Evolutionary conservation across 495 filamentous ascomycete genomes (phyloP).

Genomic region (Penicillium alfredii): DNA sequence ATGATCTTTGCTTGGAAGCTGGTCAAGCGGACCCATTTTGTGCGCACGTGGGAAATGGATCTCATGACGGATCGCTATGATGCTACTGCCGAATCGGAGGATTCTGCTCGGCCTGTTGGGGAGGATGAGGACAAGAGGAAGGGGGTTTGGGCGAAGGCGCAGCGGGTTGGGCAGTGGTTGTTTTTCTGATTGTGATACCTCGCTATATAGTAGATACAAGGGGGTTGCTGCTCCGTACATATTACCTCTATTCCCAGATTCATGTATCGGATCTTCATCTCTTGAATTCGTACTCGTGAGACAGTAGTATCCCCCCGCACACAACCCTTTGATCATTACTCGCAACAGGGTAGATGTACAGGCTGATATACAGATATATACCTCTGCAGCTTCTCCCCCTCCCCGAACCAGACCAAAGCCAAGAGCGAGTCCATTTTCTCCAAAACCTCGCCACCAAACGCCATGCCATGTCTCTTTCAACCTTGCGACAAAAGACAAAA

Average conservation of each 20-base stretch:
- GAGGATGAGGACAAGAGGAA: conserved; percentile 7
- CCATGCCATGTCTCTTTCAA: conserved; percentile 21
- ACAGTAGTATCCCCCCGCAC: no score
- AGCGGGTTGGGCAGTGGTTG: conserved; percentile 31
- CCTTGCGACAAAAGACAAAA: no score
- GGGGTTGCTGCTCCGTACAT: no score
- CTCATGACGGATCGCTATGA: conserved; percentile 49
- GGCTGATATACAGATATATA: background rate
- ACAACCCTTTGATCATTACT: no score
- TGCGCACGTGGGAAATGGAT: conserved; percentile 41
- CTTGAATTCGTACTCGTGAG: no score
- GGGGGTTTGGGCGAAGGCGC: conserved; percentile 17
- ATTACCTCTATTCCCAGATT: background rate
- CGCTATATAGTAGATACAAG: no score
- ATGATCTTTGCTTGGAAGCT: conserved; percentile 50
- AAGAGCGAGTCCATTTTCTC: no score
- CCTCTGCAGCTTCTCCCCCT: no score
- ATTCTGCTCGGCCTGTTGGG: conserved; percentile 1
- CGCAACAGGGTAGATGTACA: no score
- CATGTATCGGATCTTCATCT: no score
- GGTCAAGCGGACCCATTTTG: conserved; percentile 38
- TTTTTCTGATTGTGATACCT: conserved; percentile 19
- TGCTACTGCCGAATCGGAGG: conserved; percentile 2
- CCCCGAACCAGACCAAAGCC: no score
- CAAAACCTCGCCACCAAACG: conserved; percentile 19